Evolutionary conservation across 768 basidiomycete species (phyloP).

Genomic region (Leccinum variicolor): DNA sequence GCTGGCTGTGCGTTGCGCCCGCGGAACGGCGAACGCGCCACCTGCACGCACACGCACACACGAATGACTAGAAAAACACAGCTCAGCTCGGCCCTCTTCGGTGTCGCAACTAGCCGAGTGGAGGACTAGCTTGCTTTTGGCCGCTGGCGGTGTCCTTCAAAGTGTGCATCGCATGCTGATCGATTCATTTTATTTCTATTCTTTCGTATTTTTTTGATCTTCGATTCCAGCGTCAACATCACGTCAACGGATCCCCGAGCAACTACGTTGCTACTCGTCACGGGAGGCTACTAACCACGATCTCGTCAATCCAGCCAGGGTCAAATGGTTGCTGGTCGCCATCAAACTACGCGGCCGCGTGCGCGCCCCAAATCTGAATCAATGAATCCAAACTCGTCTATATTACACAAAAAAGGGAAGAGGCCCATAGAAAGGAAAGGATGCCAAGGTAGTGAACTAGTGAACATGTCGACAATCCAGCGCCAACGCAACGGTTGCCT

Average conservation of each 20-base stretch:
- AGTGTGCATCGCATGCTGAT: too few species aligned
- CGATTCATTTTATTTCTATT: not conserved
- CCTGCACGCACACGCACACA: not conserved
- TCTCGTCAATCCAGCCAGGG: not conserved
- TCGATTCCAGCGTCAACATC: not conserved
- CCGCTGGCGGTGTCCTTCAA: too few species aligned
- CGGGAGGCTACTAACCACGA: not conserved
- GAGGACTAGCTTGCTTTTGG: too few species aligned
- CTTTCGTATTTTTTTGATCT: not conserved
- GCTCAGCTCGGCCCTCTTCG: not conserved
- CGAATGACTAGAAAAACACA: not conserved
- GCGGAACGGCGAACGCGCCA: not conserved
- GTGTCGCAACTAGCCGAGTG: not conserved
- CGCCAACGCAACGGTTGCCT: not conserved
- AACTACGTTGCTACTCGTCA: not conserved
- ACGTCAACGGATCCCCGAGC: not conserved
- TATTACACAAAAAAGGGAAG: not conserved
- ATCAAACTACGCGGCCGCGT: not conserved
- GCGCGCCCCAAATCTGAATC: not conserved
- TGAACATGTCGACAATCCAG: not conserved
- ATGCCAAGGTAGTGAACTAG: not conserved
- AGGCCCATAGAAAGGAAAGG: not conserved
- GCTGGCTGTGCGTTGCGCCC: not conserved
- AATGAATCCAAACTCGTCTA: not conserved
- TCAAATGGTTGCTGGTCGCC: not conserved